Conservation (phyloP, 2,329 filamentous ascomycete genomes). For the Raffaelea albimanens region DNA sequence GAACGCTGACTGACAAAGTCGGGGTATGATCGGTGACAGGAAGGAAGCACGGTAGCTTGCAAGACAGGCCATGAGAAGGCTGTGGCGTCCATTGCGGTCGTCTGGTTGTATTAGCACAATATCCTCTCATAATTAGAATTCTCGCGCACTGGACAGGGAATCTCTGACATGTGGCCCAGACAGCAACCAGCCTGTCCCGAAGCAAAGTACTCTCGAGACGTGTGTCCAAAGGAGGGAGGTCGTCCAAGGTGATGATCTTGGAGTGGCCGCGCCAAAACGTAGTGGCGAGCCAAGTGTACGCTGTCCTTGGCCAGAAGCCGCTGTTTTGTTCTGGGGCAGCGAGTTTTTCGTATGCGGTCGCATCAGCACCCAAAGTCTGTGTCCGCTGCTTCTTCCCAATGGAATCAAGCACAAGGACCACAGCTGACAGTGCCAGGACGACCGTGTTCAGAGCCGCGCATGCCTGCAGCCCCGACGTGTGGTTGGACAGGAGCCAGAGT, state of each 20-base stretch:
- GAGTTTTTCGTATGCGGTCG: not conserved
- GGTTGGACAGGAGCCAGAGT: not conserved
- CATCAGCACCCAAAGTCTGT: no score
- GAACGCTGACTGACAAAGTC: not conserved
- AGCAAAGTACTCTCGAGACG: not conserved
- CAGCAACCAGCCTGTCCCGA: no score
- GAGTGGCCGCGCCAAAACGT: not conserved
- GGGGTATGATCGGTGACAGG: not conserved
- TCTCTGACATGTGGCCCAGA: no score
- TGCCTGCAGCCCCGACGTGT: not conserved
- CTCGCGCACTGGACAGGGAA: no score
- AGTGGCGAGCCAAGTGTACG: not conserved
- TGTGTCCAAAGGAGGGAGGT: slow-evolving; percentile 1
- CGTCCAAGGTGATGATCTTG: not conserved
- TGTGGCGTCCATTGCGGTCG: no score
- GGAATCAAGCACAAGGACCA: no score
- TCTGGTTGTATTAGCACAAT: no score
- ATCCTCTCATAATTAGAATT: no score
- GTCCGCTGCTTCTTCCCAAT: no score
- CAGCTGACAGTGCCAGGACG: not conserved
- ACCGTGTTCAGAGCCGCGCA: not conserved
- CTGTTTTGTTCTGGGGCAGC: not conserved
- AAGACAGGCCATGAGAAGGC: not conserved
- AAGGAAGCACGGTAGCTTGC: not conserved
- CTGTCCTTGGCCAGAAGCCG: not conserved